Evolutionary conservation across 257 asterid genomes (phyloP), one percentile per base, ranked within the genome.

Genomic region (Ehretia macrophylla): DNA sequence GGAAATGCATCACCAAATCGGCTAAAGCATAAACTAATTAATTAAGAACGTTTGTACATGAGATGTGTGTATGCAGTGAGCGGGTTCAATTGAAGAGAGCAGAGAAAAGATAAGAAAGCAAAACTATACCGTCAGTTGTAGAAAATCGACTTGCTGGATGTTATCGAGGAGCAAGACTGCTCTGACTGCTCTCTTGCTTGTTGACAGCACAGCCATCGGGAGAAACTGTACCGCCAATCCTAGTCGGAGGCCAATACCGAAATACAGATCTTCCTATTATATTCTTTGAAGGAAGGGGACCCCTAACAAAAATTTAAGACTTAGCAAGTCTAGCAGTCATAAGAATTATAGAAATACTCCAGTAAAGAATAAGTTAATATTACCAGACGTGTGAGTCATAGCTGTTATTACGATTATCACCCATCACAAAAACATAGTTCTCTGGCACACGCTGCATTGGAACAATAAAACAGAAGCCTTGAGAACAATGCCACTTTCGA

Each of bases 381-480:
- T 89, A 89, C 97, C 97, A 90, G 58, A 87, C 82, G 53, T 90
- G 98, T 4, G 98, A 90, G 70, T 90, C 98, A 11, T 90, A 87
- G 82, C 98, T 90, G 70, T 91, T 87, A 56, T 91, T 91, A 53
- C 98, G 85, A 72, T 87, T 90, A 66, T 90, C 98, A 2, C 98
- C 98, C 98, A 90, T 90, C 64, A 91, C 98, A 47, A 91, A 90
- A 56, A 85, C 83, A 12, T 72, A 81, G 63, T 83, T 74, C 56
- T 87, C 80, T n/a, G 98, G 96, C 38, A 90, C 96, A 48, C 72
- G 82, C 97, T 90, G 93, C 83, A 75, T 27, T 42, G 32, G 59
- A 48, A 62, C 53, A 5, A 51, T 13, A 17, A 63, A 27, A 59
- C 22, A 20, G 12, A 27, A 27, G 35, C 35, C 35, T 27, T 27